Conservation (phyloP, 2,329 filamentous ascomycete species). For the Samsoniella hepiali region DNA sequence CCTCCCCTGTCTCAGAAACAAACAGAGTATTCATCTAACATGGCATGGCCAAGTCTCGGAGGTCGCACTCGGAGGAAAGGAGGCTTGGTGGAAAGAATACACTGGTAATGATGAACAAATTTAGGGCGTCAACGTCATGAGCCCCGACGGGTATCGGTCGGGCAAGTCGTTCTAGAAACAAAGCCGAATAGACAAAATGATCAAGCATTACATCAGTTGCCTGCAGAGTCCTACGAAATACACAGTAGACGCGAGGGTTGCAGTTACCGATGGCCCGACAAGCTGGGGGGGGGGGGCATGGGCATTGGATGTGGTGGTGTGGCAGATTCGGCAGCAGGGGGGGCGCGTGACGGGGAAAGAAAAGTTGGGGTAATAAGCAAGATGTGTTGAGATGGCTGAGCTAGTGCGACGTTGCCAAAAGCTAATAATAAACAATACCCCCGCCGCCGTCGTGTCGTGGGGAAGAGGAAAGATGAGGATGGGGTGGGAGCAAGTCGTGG, state of each 20-base stretch:
- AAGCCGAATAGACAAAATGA: background rate
- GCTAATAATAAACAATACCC: background rate
- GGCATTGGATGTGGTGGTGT: background rate
- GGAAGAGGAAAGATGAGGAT: background rate
- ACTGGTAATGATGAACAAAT: no score
- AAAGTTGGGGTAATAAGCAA: constrained; percentile 7
- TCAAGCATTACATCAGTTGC: background rate
- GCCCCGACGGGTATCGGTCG: constrained; percentile 34
- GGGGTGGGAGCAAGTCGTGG: background rate
- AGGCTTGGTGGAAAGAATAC: no score
- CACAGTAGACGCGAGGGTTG: background rate
- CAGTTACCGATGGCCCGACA: background rate
- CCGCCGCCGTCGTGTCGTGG: background rate
- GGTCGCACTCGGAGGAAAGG: no score
- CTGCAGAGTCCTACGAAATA: background rate
- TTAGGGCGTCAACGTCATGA: background rate
- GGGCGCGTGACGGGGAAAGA: background rate
- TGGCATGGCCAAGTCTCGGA: background rate
- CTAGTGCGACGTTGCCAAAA: constrained; percentile 1
- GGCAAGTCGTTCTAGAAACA: constrained; percentile 29
- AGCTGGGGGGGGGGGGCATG: background rate
- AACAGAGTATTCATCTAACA: no score
- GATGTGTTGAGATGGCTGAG: constrained; percentile 5
- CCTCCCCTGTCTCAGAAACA: no score
- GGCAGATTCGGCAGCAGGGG: background rate